Conservation (phyloP, 106 monocot species). For the Phalaenopsis aphrodite region DNA sequence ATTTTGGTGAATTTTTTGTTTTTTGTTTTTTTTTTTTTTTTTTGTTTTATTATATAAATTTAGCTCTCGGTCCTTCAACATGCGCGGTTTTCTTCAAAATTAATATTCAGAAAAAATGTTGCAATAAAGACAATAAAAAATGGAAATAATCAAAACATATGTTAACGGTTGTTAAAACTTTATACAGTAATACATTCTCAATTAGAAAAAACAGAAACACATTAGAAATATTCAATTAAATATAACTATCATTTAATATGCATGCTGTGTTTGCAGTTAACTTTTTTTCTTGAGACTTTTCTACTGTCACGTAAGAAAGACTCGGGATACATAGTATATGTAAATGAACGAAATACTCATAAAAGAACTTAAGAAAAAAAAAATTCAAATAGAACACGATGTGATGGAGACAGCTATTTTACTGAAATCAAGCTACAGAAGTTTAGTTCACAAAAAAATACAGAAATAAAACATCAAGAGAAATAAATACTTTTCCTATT, state of each 20-base stretch:
- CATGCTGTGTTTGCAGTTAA: background rate
- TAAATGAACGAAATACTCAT: background rate
- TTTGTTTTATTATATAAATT: too few relatives aligned
- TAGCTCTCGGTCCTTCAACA: too few relatives aligned
- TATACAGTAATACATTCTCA: background rate
- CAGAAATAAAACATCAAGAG: background rate
- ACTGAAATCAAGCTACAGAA: background rate
- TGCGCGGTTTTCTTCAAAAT: too few relatives aligned
- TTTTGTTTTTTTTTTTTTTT: too few relatives aligned
- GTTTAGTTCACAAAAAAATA: background rate
- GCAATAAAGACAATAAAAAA: background rate
- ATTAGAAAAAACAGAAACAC: background rate
- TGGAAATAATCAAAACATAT: background rate
- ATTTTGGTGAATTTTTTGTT: too few relatives aligned
- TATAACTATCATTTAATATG: background rate
- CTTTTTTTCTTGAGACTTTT: background rate
- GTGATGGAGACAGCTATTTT: background rate
- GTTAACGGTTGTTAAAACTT: background rate
- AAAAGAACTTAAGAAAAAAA: too few relatives aligned
- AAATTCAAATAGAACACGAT: background rate
- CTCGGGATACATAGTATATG: background rate
- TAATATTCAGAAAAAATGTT: too few relatives aligned
- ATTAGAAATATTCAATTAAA: background rate
- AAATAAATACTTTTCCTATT: conserved; percentile 72
- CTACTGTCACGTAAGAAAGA: background rate